These are phyloP conservation scores for Citeromyces siamensis DNA, from an alignment of 1,139 yeast species.

Conservation along the genomic window DNA sequence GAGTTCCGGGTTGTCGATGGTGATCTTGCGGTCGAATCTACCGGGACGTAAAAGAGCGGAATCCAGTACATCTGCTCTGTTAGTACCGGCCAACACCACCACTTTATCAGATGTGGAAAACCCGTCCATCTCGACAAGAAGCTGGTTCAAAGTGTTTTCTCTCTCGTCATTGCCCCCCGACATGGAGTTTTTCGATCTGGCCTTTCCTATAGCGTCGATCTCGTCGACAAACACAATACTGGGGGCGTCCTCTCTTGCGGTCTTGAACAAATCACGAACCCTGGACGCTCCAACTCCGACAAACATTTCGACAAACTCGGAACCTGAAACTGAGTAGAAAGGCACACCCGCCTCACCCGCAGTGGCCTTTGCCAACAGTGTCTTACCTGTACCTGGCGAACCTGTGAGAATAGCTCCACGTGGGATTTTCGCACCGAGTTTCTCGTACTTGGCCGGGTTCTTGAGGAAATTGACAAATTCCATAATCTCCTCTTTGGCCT, in stretches of 20 bases:
- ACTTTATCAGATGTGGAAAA: slow-evolving; percentile 85
- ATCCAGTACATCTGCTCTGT: slow-evolving; percentile 88
- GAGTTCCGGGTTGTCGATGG: slow-evolving; percentile 85
- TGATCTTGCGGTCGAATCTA: slow-evolving; percentile 88
- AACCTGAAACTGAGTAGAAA: slow-evolving; percentile 87
- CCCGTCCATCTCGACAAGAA: slow-evolving; percentile 97
- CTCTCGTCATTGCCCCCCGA: slow-evolving; percentile 90
- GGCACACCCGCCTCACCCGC: slow-evolving; percentile 99
- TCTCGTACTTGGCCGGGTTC: slow-evolving; percentile 81
- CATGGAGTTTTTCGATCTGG: slow-evolving; percentile 73
- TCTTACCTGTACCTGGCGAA: slow-evolving; percentile 99
- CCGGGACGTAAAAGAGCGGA: slow-evolving; percentile 94
- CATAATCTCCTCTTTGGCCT: slow-evolving; percentile 97
- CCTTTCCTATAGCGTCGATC: slow-evolving; percentile 96
- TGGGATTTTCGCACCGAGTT: slow-evolving; percentile 92
- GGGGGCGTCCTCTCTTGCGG: slow-evolving; percentile 90
- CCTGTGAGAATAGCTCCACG: slow-evolving; percentile 96
- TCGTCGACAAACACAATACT: slow-evolving; percentile 92
- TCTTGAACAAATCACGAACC: slow-evolving; percentile 87
- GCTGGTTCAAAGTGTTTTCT: slow-evolving; percentile 90
- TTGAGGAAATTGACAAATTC: slow-evolving; percentile 91
- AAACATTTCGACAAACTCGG: slow-evolving; percentile 98
- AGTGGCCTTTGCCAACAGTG: slow-evolving; percentile 93
- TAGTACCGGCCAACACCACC: slow-evolving; percentile 95
- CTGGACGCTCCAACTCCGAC: slow-evolving; percentile 99